These are phyloP conservation scores for Thuja plicata DNA, from an alignment of 83 land plant genomes.

Conservation along the genomic window DNA sequence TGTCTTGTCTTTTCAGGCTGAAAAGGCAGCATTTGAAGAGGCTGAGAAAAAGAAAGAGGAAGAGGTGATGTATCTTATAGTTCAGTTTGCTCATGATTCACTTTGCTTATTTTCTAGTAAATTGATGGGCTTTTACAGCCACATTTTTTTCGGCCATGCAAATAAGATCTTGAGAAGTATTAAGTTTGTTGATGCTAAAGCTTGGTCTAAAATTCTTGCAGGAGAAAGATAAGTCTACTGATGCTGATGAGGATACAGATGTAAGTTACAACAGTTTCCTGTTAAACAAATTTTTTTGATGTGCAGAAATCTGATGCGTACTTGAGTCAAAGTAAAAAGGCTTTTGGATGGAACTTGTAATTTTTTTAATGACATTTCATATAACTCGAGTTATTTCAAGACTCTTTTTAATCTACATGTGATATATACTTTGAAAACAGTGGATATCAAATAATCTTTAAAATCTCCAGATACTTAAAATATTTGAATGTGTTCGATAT, in stretches of 20 bases:
- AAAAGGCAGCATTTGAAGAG: slow-evolving; percentile 80
- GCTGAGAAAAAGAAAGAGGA: slow-evolving; percentile 70
- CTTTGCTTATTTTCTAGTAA: neutral
- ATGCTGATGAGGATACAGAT: slow-evolving; percentile 18
- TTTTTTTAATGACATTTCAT: too few relatives aligned
- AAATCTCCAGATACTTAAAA: neutral
- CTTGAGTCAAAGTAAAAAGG: too few relatives aligned
- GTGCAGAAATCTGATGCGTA: too few relatives aligned
- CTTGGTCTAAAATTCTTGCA: neutral
- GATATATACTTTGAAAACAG: too few relatives aligned
- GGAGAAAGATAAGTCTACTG: slow-evolving; percentile 13
- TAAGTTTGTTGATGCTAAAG: neutral
- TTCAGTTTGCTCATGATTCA: neutral
- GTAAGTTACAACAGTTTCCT: neutral
- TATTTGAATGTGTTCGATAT: neutral
- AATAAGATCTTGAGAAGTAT: neutral
- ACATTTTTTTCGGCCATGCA: neutral
- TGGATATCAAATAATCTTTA: neutral
- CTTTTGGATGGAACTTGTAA: too few relatives aligned
- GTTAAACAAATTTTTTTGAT: neutral
- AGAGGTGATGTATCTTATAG: slow-evolving; percentile 26
- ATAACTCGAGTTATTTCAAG: too few relatives aligned
- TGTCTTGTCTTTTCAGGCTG: slow-evolving; percentile 44
- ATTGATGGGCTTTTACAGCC: neutral
- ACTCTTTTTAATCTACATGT: too few relatives aligned